A percentile compares a stretch with the other conserved stretches of the same genome.
phyloP scores from a whole-genome alignment of 164 flowering plant genomes.

The Sedum album region DNA sequence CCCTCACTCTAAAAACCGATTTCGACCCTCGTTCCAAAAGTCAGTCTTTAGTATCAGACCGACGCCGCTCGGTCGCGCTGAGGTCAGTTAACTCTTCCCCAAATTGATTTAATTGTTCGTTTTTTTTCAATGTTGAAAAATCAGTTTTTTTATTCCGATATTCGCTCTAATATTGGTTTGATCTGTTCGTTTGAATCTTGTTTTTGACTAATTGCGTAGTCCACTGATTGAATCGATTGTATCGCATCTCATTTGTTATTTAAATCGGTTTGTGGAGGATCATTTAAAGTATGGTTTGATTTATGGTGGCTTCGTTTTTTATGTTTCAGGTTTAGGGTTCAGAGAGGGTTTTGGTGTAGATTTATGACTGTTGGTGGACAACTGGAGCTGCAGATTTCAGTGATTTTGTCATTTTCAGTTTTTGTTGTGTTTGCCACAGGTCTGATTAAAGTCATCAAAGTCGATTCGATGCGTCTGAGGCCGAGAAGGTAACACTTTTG shows the following conservation, averaged over 20 bases:
- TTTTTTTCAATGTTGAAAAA: too few species aligned
- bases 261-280: too few species aligned
- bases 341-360: not conserved
- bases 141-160: not conserved
- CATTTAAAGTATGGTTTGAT: not conserved
- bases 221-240: too few species aligned
- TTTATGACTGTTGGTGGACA: not conserved
- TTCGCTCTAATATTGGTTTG: not conserved
- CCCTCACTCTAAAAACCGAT: not conserved
- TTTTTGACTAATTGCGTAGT: not conserved
- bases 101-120: not conserved
- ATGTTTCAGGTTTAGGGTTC: not conserved
- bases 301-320: not conserved
- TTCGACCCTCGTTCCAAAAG: not conserved
- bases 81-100: not conserved
- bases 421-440: not conserved
- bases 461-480: slow-evolving; percentile 83
- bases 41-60: not conserved
- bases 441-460: not conserved
- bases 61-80: not conserved
- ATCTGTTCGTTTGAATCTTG: not conserved
- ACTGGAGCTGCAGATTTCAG: not conserved
- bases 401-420: not conserved
- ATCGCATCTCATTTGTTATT: not conserved
- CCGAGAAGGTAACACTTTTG: slow-evolving; percentile 42